Evolutionary conservation across 768 basidiomycete genomes (phyloP).

Genomic region (Lactarius sp.): DNA sequence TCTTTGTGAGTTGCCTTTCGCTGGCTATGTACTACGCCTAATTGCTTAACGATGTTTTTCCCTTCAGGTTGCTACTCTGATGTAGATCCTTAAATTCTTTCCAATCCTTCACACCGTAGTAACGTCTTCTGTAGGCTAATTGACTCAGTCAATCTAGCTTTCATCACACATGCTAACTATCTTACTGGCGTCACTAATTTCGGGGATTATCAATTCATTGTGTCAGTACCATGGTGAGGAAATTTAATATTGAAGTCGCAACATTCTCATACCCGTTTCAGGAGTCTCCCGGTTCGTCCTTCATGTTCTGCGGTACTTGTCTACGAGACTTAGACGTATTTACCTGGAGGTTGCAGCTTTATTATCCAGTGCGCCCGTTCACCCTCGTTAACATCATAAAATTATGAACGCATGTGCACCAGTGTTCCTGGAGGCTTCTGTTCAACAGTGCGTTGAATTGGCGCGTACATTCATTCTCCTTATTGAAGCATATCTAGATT

Average conservation of each 20-base stretch:
- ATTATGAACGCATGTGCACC: neutral
- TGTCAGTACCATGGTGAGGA: neutral
- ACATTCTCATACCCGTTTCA: neutral
- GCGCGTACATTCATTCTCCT: neutral
- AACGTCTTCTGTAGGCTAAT: neutral
- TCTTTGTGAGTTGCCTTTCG: neutral
- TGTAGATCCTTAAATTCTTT: neutral
- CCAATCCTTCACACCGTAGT: neutral
- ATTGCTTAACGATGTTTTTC: neutral
- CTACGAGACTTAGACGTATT: neutral
- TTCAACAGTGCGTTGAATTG: neutral
- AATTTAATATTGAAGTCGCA: neutral
- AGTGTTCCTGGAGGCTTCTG: constrained; percentile 1
- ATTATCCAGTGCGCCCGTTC: neutral
- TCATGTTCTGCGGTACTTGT: neutral
- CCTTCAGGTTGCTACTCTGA: constrained; percentile 1
- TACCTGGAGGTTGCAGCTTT: neutral
- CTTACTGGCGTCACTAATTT: neutral
- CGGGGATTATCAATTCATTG: no score
- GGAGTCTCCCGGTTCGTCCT: neutral
- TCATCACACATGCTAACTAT: neutral
- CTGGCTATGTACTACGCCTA: neutral
- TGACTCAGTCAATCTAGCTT: neutral
- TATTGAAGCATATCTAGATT: neutral
- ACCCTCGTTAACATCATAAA: neutral